Evolutionary conservation across 2,329 filamentous ascomycete species (phyloP).

Genomic region (Colletotrichum noveboracense): DNA sequence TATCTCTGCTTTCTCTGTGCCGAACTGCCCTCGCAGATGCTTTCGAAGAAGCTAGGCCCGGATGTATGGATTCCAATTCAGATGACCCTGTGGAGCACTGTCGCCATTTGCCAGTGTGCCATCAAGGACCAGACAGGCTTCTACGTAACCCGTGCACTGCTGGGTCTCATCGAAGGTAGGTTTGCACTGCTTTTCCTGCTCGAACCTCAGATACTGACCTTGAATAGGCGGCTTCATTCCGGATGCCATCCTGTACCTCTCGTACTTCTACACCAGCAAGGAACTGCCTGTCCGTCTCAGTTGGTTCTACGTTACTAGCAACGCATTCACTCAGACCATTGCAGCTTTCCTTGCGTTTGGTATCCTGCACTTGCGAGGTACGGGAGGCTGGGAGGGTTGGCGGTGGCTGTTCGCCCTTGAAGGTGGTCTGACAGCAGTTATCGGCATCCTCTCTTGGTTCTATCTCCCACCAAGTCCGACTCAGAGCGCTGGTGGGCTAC

Average conservation of each 20-base stretch:
- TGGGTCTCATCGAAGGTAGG: conserved; percentile 60
- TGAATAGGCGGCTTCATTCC: conserved; percentile 14
- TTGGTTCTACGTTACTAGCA: conserved; percentile 70
- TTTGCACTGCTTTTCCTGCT: conserved; percentile 48
- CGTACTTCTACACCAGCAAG: conserved; percentile 72
- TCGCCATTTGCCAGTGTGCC: conserved; percentile 37
- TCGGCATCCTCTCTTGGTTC: conserved; percentile 43
- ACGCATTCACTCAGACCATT: conserved; percentile 50
- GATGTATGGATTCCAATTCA: conserved; percentile 54
- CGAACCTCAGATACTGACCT: neutral
- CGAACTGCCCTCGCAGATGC: conserved; percentile 58
- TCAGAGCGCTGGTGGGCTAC: conserved; percentile 60
- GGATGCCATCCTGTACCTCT: conserved; percentile 49
- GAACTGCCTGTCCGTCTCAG: conserved; percentile 69
- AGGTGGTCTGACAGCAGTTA: conserved; percentile 49
- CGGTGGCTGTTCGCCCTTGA: conserved; percentile 53
- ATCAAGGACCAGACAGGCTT: conserved; percentile 32
- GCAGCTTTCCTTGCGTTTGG: conserved; percentile 59
- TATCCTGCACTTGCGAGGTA: conserved; percentile 54
- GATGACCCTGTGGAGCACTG: conserved; percentile 40
- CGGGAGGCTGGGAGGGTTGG: conserved; percentile 58
- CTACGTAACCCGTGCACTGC: conserved; percentile 35
- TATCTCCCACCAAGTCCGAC: conserved; percentile 62
- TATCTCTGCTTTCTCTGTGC: conserved; percentile 53
- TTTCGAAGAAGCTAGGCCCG: conserved; percentile 55